These are phyloP conservation scores for Podospora appendiculata DNA, from an alignment of 495 filamentous ascomycete species.

Conservation along the genomic window DNA sequence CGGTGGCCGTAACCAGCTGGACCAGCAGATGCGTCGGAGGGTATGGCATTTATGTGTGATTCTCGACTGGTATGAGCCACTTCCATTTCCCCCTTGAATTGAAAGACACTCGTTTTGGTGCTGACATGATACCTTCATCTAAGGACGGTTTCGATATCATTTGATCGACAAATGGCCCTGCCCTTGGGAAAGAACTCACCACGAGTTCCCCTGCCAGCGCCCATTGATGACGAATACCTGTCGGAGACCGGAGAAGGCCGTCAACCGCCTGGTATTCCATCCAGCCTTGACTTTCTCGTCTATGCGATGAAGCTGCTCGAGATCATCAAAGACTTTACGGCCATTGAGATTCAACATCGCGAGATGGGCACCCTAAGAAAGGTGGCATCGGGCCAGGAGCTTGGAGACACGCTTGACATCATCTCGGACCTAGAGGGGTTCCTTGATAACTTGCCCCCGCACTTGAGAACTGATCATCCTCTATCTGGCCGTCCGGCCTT, in stretches of 20 bases:
- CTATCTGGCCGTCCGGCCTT: too few species aligned
- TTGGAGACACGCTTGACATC: too few species aligned
- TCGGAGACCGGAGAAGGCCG: conserved; percentile 5
- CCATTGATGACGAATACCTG: conserved; percentile 27
- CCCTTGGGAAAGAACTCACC: conserved; percentile 12
- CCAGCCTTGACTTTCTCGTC: conserved; percentile 1
- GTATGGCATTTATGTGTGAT: conserved; percentile 35
- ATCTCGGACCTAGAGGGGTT: too few species aligned
- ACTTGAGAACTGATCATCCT: too few species aligned
- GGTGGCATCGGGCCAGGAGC: too few species aligned
- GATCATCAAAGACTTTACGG: too few species aligned
- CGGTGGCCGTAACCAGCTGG: conserved; percentile 10
- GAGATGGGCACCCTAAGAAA: too few species aligned
- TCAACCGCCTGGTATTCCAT: conserved; percentile 9
- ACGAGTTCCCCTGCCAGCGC: conserved; percentile 7
- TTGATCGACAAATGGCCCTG: conserved; percentile 23
- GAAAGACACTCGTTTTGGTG: neutral
- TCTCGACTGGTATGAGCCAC: conserved; percentile 24
- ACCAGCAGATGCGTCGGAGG: conserved; percentile 28
- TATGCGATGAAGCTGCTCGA: neutral
- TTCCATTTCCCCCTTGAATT: neutral
- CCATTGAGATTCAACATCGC: too few species aligned
- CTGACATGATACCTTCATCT: too few species aligned
- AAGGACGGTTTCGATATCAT: conserved; percentile 24
- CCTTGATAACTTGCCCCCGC: too few species aligned